Evolutionary conservation across 192 early-diverging fungal genomes (phyloP), one percentile per base, ranked within the genome.

Genomic region (Diversispora epigaea): DNA sequence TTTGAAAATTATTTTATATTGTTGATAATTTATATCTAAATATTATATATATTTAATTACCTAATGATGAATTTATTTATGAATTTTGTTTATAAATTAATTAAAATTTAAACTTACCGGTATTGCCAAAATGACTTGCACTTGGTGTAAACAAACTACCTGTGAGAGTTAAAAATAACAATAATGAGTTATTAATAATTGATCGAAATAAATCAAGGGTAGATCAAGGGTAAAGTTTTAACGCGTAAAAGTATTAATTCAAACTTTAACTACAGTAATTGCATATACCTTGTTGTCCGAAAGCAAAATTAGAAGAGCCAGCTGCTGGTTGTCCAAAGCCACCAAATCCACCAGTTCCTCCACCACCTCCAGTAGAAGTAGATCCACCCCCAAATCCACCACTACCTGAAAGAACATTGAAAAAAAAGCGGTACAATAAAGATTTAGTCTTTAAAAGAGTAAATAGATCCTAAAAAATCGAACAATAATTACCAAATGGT

Each of bases 341-440:
- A 46, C 80, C 83, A 62, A 80, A 80, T 50, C 80, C 77, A 63
- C 58, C 17, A 10, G 81, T 75, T 0, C 72, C 75, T 6, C 80
- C 77, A 63, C 58, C 17, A 10, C 79, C 72, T 0, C 72, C 75
- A 3, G 77, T 44, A 39, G 81, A 62, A 5, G 76, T 46, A 17
- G 50, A 54, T 54, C 50, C 50, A 4, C 11, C 50, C n/a, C 50
- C 50, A 54, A 54, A 54, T 11, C 50, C 50, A 17, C 50, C 50
- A 17, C 12, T 17, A 54, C 3, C 50, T 32, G 25, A 32, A 17
- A 54, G 14, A 17, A 54, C 4, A 54, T 4, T 4, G 8, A 54
- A 54, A 54, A 17, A 17, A 54, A 54, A 54, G n/a, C 12, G 14
- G 49, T 6, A 50, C 2, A 54, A 17, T 54, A 54, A 54, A 12